Evolutionary conservation across 148 eudicot genomes (phyloP).

Genomic region (Simmondsia chinensis): DNA sequence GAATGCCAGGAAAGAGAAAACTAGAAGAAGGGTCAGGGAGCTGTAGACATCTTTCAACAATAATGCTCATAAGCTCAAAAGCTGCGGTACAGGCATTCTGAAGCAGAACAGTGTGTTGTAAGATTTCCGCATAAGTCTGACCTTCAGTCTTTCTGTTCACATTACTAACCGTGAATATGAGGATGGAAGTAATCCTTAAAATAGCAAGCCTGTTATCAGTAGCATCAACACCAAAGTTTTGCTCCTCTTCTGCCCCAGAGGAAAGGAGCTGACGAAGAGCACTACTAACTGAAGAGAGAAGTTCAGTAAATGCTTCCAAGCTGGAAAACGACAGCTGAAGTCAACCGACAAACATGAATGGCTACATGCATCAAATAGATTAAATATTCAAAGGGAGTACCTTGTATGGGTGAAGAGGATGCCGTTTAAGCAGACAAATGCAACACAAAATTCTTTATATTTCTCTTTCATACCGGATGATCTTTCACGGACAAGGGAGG

Average conservation of each 20-base stretch:
- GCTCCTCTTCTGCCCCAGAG: conserved; percentile 40
- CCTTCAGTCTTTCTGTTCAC: conserved; percentile 41
- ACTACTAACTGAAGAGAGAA: conserved; percentile 32
- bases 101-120: conserved; percentile 37
- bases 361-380: neutral
- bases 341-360: conserved; percentile 3
- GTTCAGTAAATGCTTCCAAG: conserved; percentile 34
- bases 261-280: conserved; percentile 38
- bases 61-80: conserved; percentile 39
- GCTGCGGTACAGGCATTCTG: conserved; percentile 39
- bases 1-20: conserved; percentile 43
- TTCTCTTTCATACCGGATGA: conserved; percentile 16
- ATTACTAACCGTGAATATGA: conserved; percentile 39
- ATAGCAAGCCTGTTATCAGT: conserved; percentile 32
- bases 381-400: conserved; percentile 15
- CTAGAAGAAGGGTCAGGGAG: conserved; percentile 39
- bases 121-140: conserved; percentile 42
- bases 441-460: conserved; percentile 33
- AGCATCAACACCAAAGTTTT: conserved; percentile 29
- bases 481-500: conserved; percentile 8
- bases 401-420: conserved; percentile 46
- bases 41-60: conserved; percentile 34
- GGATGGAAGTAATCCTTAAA: conserved; percentile 32
- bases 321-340: conserved; percentile 16
- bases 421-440: conserved; percentile 44